phyloP scores from a whole-genome alignment of 495 filamentous ascomycete genomes.

The Xylaria intraflava region DNA sequence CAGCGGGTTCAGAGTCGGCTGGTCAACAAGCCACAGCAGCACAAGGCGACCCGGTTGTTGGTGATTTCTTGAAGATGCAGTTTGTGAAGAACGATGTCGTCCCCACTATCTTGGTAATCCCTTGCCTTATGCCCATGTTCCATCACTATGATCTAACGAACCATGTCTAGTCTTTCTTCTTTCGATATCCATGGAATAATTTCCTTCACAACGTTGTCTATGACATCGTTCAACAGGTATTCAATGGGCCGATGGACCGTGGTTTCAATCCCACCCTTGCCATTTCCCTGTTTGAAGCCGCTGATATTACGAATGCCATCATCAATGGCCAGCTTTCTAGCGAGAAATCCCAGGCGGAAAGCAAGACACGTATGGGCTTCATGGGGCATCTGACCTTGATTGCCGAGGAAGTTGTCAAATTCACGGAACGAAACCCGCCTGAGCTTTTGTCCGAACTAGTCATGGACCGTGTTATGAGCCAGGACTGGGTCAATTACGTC shows the following conservation, averaged over 20 bases:
- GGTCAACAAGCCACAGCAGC: background rate
- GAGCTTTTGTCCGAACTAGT: conserved; percentile 80
- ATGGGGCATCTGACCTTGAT: conserved; percentile 98
- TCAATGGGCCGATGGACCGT: conserved; percentile 96
- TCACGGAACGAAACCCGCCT: conserved; percentile 86
- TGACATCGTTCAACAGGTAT: conserved; percentile 97
- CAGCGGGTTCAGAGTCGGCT: background rate
- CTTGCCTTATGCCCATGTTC: background rate
- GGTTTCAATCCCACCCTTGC: conserved; percentile 91
- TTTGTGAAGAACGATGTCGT: conserved; percentile 94
- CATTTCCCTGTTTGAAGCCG: conserved; percentile 84
- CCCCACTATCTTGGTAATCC: conserved; percentile 83
- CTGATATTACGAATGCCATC: conserved; percentile 83
- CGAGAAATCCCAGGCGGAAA: conserved; percentile 72
- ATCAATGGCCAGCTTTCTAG: conserved; percentile 82
- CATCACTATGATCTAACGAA: conserved; percentile 11
- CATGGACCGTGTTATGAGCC: conserved; percentile 78
- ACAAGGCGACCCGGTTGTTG: conserved; percentile 70
- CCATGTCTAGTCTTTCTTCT: conserved; percentile 64
- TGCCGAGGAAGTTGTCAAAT: conserved; percentile 97
- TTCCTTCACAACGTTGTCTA: conserved; percentile 99
- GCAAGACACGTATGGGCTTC: conserved; percentile 89
- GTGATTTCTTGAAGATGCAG: conserved; percentile 92
- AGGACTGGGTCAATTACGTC: conserved; percentile 91
- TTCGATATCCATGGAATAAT: conserved; percentile 98